Conservation (phyloP, 106 monocot genomes). For the Agapanthus africanus region DNA sequence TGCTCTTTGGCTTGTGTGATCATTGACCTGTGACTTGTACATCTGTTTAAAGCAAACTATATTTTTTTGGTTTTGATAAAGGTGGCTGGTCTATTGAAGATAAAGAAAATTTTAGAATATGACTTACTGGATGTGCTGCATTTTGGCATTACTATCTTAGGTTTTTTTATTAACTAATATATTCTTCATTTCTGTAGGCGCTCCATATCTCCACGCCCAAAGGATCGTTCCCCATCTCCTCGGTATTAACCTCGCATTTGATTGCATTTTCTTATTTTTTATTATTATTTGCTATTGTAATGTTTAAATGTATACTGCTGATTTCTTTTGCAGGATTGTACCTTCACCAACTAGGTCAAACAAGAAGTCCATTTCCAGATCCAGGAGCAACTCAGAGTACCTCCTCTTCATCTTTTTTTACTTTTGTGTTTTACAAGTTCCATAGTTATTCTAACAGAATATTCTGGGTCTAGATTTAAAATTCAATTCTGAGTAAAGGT, state of each 20-base stretch:
- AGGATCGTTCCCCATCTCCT: constrained; percentile 11
- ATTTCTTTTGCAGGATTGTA: constrained; percentile 30
- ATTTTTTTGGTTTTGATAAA: no score
- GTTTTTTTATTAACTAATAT: not conserved
- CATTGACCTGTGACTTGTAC: no score
- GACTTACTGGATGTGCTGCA: not conserved
- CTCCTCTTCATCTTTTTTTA: not conserved
- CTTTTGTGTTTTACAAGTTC: not conserved
- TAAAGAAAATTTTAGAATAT: not conserved
- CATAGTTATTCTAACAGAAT: no score
- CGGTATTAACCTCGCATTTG: constrained; percentile 4
- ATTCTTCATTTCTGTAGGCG: constrained; percentile 18
- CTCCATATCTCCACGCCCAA: constrained; percentile 20
- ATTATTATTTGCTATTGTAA: not conserved
- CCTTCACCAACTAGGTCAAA: constrained; percentile 39
- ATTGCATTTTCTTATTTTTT: constrained; percentile 1
- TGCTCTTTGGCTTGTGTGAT: no score
- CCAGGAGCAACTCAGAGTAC: constrained; percentile 47
- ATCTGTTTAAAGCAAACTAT: no score
- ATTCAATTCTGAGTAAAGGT: no score
- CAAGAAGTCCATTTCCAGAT: constrained; percentile 31
- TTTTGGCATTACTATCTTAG: not conserved
- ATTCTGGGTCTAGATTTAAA: no score
- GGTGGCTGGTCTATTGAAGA: no score
- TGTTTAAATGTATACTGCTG: not conserved